A percentile compares a stretch with the other conserved stretches of the same genome.
Evolutionary conservation across 2,329 filamentous ascomycete species (phyloP).

Genomic region (Thermochaetoides dissita): DNA sequence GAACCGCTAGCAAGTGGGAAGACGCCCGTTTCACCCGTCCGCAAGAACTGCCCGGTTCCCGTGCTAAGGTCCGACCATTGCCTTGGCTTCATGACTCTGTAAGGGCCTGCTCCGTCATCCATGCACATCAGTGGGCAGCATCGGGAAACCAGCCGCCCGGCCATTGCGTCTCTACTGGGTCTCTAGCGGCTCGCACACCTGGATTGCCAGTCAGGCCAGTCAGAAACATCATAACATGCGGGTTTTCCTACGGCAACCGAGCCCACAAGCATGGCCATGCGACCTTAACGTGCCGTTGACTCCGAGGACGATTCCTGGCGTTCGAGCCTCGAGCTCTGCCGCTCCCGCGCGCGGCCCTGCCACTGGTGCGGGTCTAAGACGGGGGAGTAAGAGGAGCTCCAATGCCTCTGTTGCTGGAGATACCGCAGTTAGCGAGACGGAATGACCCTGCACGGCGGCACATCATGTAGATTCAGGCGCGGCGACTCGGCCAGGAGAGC

Average conservation of each 20-base stretch:
- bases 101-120: conserved; percentile 11
- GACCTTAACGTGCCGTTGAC: conserved; percentile 6
- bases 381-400: conserved; percentile 5
- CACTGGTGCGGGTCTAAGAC: conserved; percentile 13
- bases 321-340: conserved; percentile 5
- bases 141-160: conserved; percentile 7
- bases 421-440: conserved; percentile 12
- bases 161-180: not conserved
- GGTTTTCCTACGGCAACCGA: conserved; percentile 7
- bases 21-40: no score
- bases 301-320: conserved; percentile 4
- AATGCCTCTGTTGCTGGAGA: conserved; percentile 9
- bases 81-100: conserved; percentile 7
- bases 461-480: conserved; percentile 13
- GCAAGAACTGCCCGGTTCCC: no score
- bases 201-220: conserved; percentile 6
- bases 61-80: not conserved
- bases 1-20: no score
- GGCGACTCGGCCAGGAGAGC: conserved; percentile 7
- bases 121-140: conserved; percentile 11
- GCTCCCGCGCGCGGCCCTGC: conserved; percentile 6
- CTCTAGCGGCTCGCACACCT: not conserved
- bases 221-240: conserved; percentile 4
- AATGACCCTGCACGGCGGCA: conserved; percentile 13
- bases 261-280: conserved; percentile 4